Base-by-base conservation (phyloP, 192 early-diverging fungal species). In the Gamsiella multidivaricata region DNA sequence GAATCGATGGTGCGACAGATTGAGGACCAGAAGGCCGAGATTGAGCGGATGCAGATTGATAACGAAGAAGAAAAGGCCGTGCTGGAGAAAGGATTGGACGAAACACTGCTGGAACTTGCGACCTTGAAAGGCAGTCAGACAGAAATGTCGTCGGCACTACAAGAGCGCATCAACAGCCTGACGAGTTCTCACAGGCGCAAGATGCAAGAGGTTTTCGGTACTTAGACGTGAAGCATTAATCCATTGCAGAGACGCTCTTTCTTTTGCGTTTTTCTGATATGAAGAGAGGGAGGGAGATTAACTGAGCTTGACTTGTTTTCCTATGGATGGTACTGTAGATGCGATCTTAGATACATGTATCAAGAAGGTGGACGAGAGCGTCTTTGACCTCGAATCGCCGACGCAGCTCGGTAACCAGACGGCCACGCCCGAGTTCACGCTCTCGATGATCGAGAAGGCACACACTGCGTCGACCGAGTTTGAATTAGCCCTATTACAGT, bases 371-470 rank as follows among this genome's bases (percentile, higher is more conserved):
- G 91, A 96, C 61, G 96, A 98, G 69, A 88, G 94, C 12, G 86
- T 96, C 25, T 96, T 95, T 66, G 89, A 95, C 52, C 81, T 97
- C 25, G 94, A 94, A 70, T 85, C 90, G 29, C 91, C 95, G 17
- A 86, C 90, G 17, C 90, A 93, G 50, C 86, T 89, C 47, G 94
- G 95, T 23, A 97, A 97, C 79, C 87, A 91, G 61, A 94, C 93
- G 14, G 90, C 94, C 0, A 94, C 95, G 1, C 93, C 95, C 6
- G 95, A 97, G 81, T 95, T 95, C 72, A 93, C 93, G 12, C 84
- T 97, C 42, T 92, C 95, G 5, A 92, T 96, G 79, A 88, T 97
- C 62, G 97, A 98, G 82, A 93, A 93, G 62, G 91, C 90, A 5
- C 88, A 88, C 47, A 86, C 87, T 32, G 82, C 87, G 15, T 87